Percentiles rank a stretch among this genome's conserved stretches.
Conservation (phyloP, 495 filamentous ascomycete genomes). For the Neurospora pannonica region DNA sequence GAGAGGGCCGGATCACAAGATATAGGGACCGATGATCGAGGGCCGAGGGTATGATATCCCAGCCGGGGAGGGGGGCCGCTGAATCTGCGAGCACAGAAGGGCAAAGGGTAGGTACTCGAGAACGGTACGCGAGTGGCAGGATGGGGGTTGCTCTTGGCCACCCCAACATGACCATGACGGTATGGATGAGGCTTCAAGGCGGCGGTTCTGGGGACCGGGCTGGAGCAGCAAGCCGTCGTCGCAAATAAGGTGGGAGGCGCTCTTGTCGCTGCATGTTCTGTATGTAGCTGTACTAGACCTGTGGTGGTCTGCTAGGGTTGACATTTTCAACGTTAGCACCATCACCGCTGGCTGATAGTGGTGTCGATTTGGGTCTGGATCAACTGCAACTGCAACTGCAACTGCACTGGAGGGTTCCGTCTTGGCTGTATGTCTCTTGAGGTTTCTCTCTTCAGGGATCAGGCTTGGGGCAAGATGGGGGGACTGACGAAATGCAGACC, state of each 20-base stretch:
- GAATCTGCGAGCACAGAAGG: neutral
- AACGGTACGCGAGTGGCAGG: neutral
- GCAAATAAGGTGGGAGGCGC: neutral
- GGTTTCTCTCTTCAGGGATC: slow-evolving; percentile 14
- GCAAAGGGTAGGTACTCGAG: neutral
- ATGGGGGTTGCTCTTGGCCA: neutral
- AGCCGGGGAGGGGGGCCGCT: neutral
- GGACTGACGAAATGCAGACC: neutral
- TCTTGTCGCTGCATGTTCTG: neutral
- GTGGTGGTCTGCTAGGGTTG: neutral
- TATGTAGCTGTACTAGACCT: slow-evolving; percentile 1
- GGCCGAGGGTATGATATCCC: neutral
- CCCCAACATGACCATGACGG: neutral
- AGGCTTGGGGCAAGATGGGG: slow-evolving; percentile 8
- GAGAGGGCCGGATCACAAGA: neutral
- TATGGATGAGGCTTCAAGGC: neutral
- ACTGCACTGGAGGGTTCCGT: slow-evolving; percentile 6
- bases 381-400: neutral
- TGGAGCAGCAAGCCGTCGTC: neutral
- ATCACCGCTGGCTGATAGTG: neutral
- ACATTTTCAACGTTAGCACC: neutral
- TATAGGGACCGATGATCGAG: neutral
- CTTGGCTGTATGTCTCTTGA: slow-evolving; percentile 11
- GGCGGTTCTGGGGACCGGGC: neutral
- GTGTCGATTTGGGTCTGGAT: neutral